phyloP scores from a whole-genome alignment of 345 rosid species.

The Moricandia moricandioides region DNA sequence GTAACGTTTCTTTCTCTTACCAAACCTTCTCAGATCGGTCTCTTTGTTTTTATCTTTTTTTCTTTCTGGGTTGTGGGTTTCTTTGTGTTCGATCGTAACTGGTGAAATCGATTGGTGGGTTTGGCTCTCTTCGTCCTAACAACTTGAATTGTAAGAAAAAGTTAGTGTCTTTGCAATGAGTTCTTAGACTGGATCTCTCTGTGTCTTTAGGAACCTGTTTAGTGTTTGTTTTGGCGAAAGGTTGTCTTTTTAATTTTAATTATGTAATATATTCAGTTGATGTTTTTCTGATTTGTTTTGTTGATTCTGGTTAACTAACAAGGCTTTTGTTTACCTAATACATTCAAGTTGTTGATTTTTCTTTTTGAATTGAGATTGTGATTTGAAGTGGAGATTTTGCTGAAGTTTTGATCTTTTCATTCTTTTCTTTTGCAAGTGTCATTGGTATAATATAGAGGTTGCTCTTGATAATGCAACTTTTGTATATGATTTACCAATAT shows the following conservation, averaged over 20 bases:
- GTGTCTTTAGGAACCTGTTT: slow-evolving; percentile 5
- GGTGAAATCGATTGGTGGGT: slow-evolving; percentile 28
- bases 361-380: not conserved
- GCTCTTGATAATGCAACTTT: slow-evolving; percentile 13
- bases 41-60: not conserved
- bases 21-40: slow-evolving; percentile 31
- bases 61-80: not conserved
- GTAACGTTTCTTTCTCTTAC: slow-evolving; percentile 18
- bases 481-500: not conserved
- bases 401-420: slow-evolving; percentile 19
- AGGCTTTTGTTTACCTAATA: not conserved
- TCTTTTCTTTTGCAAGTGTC: slow-evolving; percentile 1
- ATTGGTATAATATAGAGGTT: not conserved
- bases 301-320: not conserved
- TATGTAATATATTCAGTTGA: not conserved
- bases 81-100: not conserved
- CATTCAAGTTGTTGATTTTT: not conserved
- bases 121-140: not conserved
- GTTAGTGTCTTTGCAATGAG: not conserved
- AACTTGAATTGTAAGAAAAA: slow-evolving; percentile 2
- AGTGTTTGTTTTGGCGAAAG: slow-evolving; percentile 2
- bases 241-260: not conserved
- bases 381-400: not conserved
- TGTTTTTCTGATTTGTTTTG: not conserved
- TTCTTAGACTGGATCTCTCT: slow-evolving; percentile 26